Conservation (phyloP, 164 flowering plant genomes). For the Paratinospora sagittata region DNA sequence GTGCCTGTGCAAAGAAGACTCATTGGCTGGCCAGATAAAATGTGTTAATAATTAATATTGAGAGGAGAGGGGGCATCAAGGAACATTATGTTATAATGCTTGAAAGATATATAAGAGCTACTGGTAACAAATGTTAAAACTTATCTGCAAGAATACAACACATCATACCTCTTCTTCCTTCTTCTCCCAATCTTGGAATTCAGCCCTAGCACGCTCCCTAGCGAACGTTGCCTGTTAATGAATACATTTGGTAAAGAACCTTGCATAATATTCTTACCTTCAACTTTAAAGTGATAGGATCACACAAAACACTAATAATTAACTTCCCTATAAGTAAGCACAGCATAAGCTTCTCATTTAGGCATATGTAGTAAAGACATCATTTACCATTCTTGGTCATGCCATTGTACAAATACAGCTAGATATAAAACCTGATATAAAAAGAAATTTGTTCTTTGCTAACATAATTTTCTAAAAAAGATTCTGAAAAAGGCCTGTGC, state of each 20-base stretch:
- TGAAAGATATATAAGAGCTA: too few relatives aligned
- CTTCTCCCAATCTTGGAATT: conserved; percentile 98
- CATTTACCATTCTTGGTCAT: not conserved
- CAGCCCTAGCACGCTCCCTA: conserved; percentile 95
- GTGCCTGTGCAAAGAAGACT: too few relatives aligned
- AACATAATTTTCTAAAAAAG: not conserved
- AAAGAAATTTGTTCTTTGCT: not conserved
- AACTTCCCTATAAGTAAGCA: too few relatives aligned
- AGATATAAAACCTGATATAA: too few relatives aligned
- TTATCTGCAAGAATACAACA: not conserved
- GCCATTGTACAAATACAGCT: not conserved
- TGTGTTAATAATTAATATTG: too few relatives aligned
- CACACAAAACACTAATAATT: not conserved
- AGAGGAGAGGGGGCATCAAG: too few relatives aligned
- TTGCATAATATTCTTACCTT: not conserved
- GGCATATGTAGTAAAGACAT: not conserved
- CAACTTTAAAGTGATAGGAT: not conserved
- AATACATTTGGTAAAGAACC: not conserved
- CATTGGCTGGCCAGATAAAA: too few relatives aligned
- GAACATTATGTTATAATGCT: too few relatives aligned
- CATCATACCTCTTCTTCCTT: conserved; percentile 85
- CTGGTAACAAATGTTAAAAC: not conserved
- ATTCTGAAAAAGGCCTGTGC: not conserved
- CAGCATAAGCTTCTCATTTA: not conserved
- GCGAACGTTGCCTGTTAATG: conserved; percentile 65